Evolutionary conservation across 371 early-diverging fungal genomes (phyloP), one percentile per base, ranked within the genome.

Genomic region (Mortierella sp.): DNA sequence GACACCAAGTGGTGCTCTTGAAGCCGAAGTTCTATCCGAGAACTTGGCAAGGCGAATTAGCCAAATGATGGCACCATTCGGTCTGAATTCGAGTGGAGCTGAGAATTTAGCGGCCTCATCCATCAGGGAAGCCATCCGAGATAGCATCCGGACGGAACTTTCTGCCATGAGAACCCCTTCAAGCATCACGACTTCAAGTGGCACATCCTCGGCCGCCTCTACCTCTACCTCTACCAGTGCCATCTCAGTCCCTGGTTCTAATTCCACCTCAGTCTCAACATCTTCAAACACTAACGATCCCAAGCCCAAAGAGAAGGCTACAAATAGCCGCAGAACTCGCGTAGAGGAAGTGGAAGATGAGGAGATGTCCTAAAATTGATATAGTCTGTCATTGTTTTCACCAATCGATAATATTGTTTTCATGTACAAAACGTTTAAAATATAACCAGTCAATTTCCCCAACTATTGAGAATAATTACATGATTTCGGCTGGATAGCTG

Each of bases 91-190:
- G 34, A 29, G 32, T 45, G 70, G 42, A 1, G 26, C 31, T 6
- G 57, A 65, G 17, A 29, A 43, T 29, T 17, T 76, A 17, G 53
- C 57, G 15, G 26, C 68, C 2, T 59, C 63, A 2, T 42, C 60
- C 3, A 63, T 70, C 28, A 56, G 58, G 28, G 70, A 68, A 6
- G 69, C 69, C 13, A 51, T 82, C 42, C 62, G 58, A 28, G 71
- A 68, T n/a, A 63, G 66, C 13, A 51, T 82, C 51, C 57, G 68
- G n/a, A 72, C 72, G 8, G 82, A 81, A 37, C 64, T 81, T 26
- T 47, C 65, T 15, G 59, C 70, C 26, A 40, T 64, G 23, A 57
- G 60, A 7, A n/a, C 53, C 26, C 23, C 28, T 3, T 28, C 53
- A 8, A 53, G 7, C 28, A 28, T 9, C 28, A 8, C 15, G 13